Percentiles rank a stretch among this genome's conserved stretches.
These are phyloP conservation scores for Sophora flavescens DNA, from an alignment of 306 rosid genomes.

Conservation along the genomic window DNA sequence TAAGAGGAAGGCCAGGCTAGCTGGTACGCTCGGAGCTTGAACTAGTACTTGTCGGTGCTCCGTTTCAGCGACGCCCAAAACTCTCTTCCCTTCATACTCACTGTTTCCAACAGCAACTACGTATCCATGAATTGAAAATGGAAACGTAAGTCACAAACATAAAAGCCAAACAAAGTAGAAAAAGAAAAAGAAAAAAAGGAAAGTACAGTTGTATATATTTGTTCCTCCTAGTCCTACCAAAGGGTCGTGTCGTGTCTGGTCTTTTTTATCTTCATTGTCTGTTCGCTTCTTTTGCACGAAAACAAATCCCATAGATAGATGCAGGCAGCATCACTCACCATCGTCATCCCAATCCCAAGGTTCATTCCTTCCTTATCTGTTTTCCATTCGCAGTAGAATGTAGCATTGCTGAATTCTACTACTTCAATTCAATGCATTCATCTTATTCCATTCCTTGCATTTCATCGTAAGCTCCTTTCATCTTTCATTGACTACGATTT, in stretches of 20 bases:
- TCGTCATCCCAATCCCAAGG: slow-evolving; percentile 55
- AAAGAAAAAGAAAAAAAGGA: background rate
- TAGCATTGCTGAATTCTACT: slow-evolving; percentile 42
- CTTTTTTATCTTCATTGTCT: slow-evolving; percentile 46
- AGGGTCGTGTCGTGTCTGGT: background rate
- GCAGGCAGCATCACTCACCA: slow-evolving; percentile 53
- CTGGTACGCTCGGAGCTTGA: slow-evolving; percentile 24
- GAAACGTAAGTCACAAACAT: slow-evolving; percentile 57
- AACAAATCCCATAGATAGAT: slow-evolving; percentile 59
- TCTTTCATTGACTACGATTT: slow-evolving; percentile 47
- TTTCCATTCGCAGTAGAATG: slow-evolving; percentile 8
- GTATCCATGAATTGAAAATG: slow-evolving; percentile 3
- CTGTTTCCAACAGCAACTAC: too few relatives aligned
- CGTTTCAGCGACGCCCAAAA: slow-evolving; percentile 28
- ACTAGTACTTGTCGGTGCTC: slow-evolving; percentile 64
- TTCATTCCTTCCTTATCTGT: slow-evolving; percentile 24
- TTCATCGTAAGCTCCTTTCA: background rate
- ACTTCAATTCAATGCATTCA: slow-evolving; percentile 33
- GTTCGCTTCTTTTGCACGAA: slow-evolving; percentile 68
- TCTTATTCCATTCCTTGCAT: background rate
- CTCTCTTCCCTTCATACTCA: background rate
- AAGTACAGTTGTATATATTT: slow-evolving; percentile 19
- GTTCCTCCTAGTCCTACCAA: slow-evolving; percentile 2
- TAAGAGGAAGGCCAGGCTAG: slow-evolving; percentile 44
- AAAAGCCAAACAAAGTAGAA: slow-evolving; percentile 16